Percentiles rank a stretch among this genome's conserved stretches.
These are phyloP conservation scores for Myochromella boudieri DNA, from an alignment of 768 basidiomycete genomes.

Conservation along the genomic window DNA sequence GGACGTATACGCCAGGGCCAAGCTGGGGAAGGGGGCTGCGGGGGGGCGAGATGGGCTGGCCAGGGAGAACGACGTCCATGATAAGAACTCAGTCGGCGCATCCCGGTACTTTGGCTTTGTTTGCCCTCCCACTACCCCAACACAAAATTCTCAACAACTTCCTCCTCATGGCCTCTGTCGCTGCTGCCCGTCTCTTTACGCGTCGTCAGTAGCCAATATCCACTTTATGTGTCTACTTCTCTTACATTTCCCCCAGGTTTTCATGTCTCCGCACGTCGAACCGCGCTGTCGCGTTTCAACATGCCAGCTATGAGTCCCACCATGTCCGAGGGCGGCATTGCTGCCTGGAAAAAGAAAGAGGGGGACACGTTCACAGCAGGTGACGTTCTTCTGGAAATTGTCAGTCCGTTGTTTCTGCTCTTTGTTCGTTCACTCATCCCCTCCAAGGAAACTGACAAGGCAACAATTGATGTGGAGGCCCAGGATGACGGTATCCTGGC, in stretches of 20 bases:
- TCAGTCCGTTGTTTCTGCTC: constrained; percentile 33
- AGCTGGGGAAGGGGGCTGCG: constrained; percentile 54
- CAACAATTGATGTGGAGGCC: constrained; percentile 98
- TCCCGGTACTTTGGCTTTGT: constrained; percentile 28
- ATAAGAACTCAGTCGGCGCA: constrained; percentile 12
- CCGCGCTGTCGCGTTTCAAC: constrained; percentile 82
- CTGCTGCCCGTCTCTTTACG: constrained; percentile 59
- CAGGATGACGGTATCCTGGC: constrained; percentile 96
- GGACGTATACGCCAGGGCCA: constrained; percentile 66
- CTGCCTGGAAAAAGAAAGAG: constrained; percentile 96
- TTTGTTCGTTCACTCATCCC: constrained; percentile 13
- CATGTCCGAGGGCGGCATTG: constrained; percentile 99
- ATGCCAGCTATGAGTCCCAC: constrained; percentile 99
- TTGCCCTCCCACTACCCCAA: constrained; percentile 28
- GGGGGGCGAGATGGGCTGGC: constrained; percentile 69
- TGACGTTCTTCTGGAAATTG: constrained; percentile 95
- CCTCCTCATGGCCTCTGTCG: constrained; percentile 54
- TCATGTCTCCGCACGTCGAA: constrained; percentile 75
- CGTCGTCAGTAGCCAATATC: constrained; percentile 50
- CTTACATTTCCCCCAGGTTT: constrained; percentile 53
- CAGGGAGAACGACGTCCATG: constrained; percentile 57
- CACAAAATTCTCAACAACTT: constrained; percentile 26
- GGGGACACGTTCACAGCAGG: constrained; percentile 88
- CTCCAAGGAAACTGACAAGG: constrained; percentile 97
- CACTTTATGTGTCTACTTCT: background rate